Percentiles rank a stretch among this genome's conserved stretches.
phyloP scores from a whole-genome alignment of 495 filamentous ascomycete species.

The Aspergillus panamensis region DNA sequence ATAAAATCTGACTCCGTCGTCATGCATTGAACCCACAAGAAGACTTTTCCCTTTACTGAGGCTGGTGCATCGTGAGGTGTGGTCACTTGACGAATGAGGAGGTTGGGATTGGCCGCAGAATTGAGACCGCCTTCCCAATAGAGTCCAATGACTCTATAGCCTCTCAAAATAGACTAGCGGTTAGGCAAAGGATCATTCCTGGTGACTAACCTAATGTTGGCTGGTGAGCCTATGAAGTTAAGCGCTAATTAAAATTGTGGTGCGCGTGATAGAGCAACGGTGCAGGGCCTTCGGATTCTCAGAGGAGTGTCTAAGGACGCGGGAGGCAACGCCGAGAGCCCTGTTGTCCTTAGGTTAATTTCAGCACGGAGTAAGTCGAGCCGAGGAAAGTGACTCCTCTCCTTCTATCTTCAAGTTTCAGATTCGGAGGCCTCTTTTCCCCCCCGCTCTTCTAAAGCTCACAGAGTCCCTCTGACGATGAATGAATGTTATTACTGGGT shows the following conservation, averaged over 20 bases:
- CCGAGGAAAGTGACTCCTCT: neutral
- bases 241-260: neutral
- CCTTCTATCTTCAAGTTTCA: neutral
- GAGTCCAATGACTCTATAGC: neutral
- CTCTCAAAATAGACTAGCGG: neutral
- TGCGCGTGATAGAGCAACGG: neutral
- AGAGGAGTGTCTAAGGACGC: neutral
- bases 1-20: neutral
- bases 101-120: neutral
- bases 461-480: neutral
- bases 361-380: neutral
- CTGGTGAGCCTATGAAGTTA: neutral
- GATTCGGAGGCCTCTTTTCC: neutral
- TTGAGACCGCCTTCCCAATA: neutral
- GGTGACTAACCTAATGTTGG: neutral
- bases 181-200: neutral
- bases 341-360: neutral
- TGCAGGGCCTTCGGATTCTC: neutral
- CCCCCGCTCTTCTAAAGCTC: neutral
- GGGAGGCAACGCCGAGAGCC: neutral
- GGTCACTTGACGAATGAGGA: neutral
- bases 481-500: constrained; percentile 5
- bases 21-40: neutral
- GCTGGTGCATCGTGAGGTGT: neutral
- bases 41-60: neutral